Percentiles rank a stretch among this genome's conserved stretches.
phyloP scores from a whole-genome alignment of 805 yeast genomes.

The Hanseniaspora lindneri region DNA sequence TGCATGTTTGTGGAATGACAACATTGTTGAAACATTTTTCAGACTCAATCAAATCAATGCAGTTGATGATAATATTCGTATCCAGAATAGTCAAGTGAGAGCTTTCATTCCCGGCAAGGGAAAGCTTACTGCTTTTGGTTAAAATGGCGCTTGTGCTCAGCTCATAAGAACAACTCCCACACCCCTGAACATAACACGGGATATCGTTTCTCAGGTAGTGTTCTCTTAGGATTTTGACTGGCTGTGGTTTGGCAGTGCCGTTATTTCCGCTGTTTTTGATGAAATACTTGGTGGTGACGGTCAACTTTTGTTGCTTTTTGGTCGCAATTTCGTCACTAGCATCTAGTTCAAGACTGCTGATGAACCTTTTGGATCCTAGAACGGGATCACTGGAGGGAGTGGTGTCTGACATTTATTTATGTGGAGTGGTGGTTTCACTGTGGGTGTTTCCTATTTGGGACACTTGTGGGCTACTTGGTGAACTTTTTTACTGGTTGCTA shows the following conservation, averaged over 20 bases:
- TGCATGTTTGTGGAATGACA: conserved; percentile 85
- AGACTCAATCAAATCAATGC: conserved; percentile 81
- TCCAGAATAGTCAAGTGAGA: conserved; percentile 78
- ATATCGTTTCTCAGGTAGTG: conserved; percentile 87
- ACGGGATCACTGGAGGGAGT: too few species aligned
- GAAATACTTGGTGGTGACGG: conserved; percentile 13
- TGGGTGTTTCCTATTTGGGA: too few species aligned
- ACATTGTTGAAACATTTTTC: conserved; percentile 71
- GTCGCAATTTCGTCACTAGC: not conserved
- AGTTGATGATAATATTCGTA: conserved; percentile 75
- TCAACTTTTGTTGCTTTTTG: conserved; percentile 6
- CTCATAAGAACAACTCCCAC: conserved; percentile 46
- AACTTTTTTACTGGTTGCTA: too few species aligned
- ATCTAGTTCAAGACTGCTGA: not conserved
- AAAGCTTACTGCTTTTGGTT: conserved; percentile 25
- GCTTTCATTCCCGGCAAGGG: conserved; percentile 33
- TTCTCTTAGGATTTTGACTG: conserved; percentile 74
- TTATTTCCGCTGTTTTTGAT: conserved; percentile 7
- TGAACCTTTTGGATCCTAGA: conserved; percentile 13
- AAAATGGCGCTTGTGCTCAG: conserved; percentile 44
- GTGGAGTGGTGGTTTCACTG: too few species aligned
- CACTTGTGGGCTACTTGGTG: too few species aligned
- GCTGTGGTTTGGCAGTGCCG: conserved; percentile 10
- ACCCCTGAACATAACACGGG: conserved; percentile 71
- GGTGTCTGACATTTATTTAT: too few species aligned